Conservation (phyloP, 2,329 filamentous ascomycete genomes). For the Colletotrichum sp. region DNA sequence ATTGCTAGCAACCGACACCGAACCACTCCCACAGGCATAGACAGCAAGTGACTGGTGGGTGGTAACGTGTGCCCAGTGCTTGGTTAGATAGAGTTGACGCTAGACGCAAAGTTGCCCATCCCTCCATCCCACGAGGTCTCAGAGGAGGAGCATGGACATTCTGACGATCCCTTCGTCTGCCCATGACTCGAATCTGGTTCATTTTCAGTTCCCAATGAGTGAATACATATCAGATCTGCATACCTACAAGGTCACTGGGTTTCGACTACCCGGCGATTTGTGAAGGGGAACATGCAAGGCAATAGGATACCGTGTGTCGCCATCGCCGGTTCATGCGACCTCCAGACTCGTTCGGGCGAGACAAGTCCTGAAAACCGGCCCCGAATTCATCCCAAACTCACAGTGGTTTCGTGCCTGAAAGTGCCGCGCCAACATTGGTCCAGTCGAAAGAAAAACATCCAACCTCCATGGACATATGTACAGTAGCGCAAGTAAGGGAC, state of each 20-base stretch:
- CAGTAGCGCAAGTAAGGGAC: background rate
- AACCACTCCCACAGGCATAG: background rate
- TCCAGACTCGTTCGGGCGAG: background rate
- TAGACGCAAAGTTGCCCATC: background rate
- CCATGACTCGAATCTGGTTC: background rate
- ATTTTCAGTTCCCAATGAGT: background rate
- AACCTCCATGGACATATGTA: background rate
- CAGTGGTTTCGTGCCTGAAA: background rate
- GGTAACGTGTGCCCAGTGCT: background rate
- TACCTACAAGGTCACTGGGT: background rate
- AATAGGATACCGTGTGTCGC: background rate
- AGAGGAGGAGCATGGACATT: background rate
- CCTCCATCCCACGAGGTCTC: background rate
- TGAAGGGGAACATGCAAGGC: background rate
- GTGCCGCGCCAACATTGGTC: no score
- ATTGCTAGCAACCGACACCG: background rate
- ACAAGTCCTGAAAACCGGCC: background rate
- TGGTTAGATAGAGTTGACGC: background rate
- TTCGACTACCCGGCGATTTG: background rate
- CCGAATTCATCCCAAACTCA: background rate
- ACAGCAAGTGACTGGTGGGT: background rate
- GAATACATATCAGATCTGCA: background rate
- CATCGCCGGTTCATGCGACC: background rate
- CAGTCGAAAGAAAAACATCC: background rate
- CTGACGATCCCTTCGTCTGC: background rate